These are phyloP conservation scores for Nitzschia sp. DNA, from an alignment of 108 stramenopile species.

Conservation along the genomic window DNA sequence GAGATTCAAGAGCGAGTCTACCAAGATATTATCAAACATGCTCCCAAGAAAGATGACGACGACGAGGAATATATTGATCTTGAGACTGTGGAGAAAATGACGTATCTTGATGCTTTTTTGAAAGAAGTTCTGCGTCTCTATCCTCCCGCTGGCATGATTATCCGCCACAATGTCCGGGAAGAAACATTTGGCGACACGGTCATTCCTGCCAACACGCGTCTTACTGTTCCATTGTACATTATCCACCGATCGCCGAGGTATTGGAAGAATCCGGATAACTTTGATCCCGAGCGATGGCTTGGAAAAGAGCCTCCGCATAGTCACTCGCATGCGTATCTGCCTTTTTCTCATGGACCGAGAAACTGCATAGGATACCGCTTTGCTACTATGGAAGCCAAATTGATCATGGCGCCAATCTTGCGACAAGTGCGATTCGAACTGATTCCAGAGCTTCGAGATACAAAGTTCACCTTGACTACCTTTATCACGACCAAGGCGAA, in stretches of 20 bases:
- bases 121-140: conserved; percentile 67
- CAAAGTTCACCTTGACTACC: conserved; percentile 38
- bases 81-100: conserved; percentile 57
- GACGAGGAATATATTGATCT: conserved; percentile 31
- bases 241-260: conserved; percentile 60
- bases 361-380: conserved; percentile 71
- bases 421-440: conserved; percentile 41
- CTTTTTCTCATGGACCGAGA: conserved; percentile 62
- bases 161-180: conserved; percentile 24
- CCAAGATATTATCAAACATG: conserved; percentile 47
- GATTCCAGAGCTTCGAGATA: conserved; percentile 41
- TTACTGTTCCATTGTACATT: conserved; percentile 50
- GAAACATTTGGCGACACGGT: conserved; percentile 42
- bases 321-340: conserved; percentile 56
- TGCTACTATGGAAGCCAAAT: conserved; percentile 63
- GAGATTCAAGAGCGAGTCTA: conserved; percentile 49
- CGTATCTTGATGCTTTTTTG: conserved; percentile 61
- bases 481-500: conserved; percentile 54
- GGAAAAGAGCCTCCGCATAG: conserved; percentile 15
- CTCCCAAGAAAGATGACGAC: conserved; percentile 8
- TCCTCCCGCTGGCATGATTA: conserved; percentile 55
- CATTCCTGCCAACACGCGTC: conserved; percentile 47
- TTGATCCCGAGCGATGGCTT: conserved; percentile 69
- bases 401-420: conserved; percentile 58
- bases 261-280: conserved; percentile 62